These are phyloP conservation scores for Talaromyces ruber DNA, from an alignment of 495 filamentous ascomycete species.

Conservation along the genomic window DNA sequence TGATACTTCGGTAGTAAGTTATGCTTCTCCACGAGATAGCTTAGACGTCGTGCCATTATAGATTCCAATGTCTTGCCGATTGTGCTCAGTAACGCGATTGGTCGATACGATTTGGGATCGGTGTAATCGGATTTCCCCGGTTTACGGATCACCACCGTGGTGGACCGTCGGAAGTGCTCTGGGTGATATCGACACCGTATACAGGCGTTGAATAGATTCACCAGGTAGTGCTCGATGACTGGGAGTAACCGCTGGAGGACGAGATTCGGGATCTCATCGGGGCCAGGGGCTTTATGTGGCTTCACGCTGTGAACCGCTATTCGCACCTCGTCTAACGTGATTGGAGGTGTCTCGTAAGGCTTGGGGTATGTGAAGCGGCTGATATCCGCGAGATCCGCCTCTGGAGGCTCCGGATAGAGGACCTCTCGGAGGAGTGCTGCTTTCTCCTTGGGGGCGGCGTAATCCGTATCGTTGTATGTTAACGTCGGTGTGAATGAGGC, in stretches of 20 bases:
- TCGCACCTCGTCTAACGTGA: slow-evolving; percentile 16
- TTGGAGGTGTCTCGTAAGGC: neutral
- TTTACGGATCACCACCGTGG: slow-evolving; percentile 15
- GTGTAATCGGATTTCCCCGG: slow-evolving; percentile 11
- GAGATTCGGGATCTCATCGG: slow-evolving; percentile 6
- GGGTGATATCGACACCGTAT: slow-evolving; percentile 7
- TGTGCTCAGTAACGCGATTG: slow-evolving; percentile 19
- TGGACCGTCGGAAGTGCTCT: slow-evolving; percentile 11
- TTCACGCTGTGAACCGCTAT: slow-evolving; percentile 7
- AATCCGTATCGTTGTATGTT: neutral
- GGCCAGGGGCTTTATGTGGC: slow-evolving; percentile 2
- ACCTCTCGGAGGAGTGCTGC: neutral
- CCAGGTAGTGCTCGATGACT: neutral
- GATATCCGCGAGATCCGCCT: slow-evolving; percentile 4
- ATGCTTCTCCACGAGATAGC: slow-evolving; percentile 14
- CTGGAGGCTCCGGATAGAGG: neutral
- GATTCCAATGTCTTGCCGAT: slow-evolving; percentile 18
- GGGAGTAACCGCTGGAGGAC: neutral
- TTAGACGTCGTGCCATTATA: slow-evolving; percentile 10
- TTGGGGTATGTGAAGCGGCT: neutral
- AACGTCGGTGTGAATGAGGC: slow-evolving; percentile 2
- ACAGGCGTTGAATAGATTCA: slow-evolving; percentile 2
- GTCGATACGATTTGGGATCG: slow-evolving; percentile 13
- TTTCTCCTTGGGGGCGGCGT: slow-evolving; percentile 6
- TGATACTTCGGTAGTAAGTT: slow-evolving; percentile 14